Percentiles rank a stretch among this genome's conserved stretches.
Evolutionary conservation across 2,329 filamentous ascomycete genomes (phyloP).

Genomic region (Hirsutella minnesotensis): DNA sequence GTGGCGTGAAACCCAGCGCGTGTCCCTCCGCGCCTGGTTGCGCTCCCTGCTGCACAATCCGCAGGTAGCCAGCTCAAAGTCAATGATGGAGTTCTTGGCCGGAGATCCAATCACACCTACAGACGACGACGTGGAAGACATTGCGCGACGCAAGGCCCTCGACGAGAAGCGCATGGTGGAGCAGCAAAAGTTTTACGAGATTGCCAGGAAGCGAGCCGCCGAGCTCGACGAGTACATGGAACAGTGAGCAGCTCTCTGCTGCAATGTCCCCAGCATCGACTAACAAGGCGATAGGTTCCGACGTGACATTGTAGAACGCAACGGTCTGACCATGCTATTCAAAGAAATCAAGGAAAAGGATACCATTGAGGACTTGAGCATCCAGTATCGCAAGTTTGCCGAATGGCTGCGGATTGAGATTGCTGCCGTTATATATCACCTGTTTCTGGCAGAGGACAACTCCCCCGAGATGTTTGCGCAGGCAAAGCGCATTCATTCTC

Average conservation of each 20-base stretch:
- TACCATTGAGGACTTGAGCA: constrained; percentile 75
- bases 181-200: constrained; percentile 89
- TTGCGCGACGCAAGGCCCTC: constrained; percentile 64
- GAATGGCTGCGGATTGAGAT: constrained; percentile 98
- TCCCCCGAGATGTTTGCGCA: constrained; percentile 93
- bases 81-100: constrained; percentile 76
- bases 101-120: constrained; percentile 59
- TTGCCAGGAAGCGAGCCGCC: constrained; percentile 77
- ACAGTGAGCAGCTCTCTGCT: constrained; percentile 40
- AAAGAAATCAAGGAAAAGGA: constrained; percentile 85
- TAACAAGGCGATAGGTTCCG: constrained; percentile 38
- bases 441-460: constrained; percentile 97
- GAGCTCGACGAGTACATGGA: constrained; percentile 99
- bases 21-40: constrained; percentile 86
- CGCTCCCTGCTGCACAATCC: constrained; percentile 75
- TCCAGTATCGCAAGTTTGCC: constrained; percentile 95
- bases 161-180: constrained; percentile 86
- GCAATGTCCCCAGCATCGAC: neutral
- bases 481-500: constrained; percentile 83
- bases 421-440: constrained; percentile 88
- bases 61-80: constrained; percentile 69
- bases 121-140: constrained; percentile 76
- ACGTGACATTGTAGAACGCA: constrained; percentile 54
- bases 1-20: constrained; percentile 79
- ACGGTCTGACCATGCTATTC: constrained; percentile 87